Base-by-base conservation (phyloP, 2,329 filamentous ascomycete genomes). In the Talaromyces amestolkiae region DNA sequence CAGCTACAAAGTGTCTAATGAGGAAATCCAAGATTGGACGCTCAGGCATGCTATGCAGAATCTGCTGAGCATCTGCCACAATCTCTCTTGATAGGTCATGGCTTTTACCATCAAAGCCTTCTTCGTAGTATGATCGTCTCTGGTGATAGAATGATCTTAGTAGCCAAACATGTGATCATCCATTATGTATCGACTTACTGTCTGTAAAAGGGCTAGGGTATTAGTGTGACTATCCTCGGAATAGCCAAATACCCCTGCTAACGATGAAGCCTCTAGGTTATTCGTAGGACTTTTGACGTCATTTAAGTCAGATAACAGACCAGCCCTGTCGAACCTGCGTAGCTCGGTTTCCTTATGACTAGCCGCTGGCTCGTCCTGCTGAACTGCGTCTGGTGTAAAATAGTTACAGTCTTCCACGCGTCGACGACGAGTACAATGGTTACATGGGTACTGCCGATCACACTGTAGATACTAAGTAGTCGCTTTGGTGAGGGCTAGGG, bases 201-300 rank as follows among this genome's bases (percentile, higher is more conserved):
- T 59, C 6, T 15, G 56, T 3, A 59, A 24, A 7, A 59, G 37
- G 17, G 56, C 56, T n/a, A 59, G n/a, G n/a, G 56, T 59, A 22
- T 59, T 59, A 19, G 33, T 45, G 15, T 59, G 11, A n/a, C 56
- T 59, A 11, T 59, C 56, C 15, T 59, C 22, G 10, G 17, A 59
- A 45, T 59, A 59, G 41, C 56, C 56, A 45, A 59, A 59, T 45
- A 45, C 6, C 6, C 45, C 37, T 17, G 39, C 56, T 19, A 59
- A 7, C 3, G 56, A 45, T 37, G 56, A 45, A n/a, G 6, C 5
- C 5, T 6, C 17, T n/a, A 17, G 17, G 17, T n/a, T 17, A n/a
- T 24, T 39, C n/a, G 19, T 41, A 43, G 24, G 19, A 17, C 37
- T 33, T 33, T 33, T 37, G 37, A 17, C 27, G 17, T 22, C 15